Percentiles rank a stretch among this genome's conserved stretches.
phyloP scores from a whole-genome alignment of 805 yeast genomes.

The Metschnikowia henanensis region DNA sequence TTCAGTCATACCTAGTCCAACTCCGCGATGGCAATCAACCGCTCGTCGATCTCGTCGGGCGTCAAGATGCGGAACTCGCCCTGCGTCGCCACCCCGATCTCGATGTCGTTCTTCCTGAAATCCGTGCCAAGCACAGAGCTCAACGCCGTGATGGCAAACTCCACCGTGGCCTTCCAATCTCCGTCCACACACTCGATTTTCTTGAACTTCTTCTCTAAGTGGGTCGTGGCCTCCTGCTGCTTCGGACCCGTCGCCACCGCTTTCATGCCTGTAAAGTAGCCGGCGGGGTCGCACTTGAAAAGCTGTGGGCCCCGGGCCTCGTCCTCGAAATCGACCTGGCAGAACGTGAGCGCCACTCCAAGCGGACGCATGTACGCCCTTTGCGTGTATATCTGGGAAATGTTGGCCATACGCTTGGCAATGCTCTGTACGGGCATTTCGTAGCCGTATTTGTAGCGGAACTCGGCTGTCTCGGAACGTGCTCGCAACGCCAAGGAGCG shows the following conservation, averaged over 20 bases:
- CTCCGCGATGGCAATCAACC: constrained; percentile 93
- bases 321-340: constrained; percentile 66
- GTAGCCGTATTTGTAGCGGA: constrained; percentile 90
- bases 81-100: constrained; percentile 83
- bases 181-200: constrained; percentile 65
- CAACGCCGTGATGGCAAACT: constrained; percentile 82
- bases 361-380: constrained; percentile 98
- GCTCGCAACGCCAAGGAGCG: constrained; percentile 89
- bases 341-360: constrained; percentile 89
- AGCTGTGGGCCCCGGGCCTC: constrained; percentile 89
- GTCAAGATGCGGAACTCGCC: constrained; percentile 71
- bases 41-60: constrained; percentile 90
- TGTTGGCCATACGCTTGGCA: constrained; percentile 93
- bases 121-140: constrained; percentile 89
- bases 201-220: constrained; percentile 88
- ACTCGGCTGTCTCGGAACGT: constrained; percentile 94
- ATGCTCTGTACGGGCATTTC: constrained; percentile 94
- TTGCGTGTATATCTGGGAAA: constrained; percentile 94
- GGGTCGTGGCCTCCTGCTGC: constrained; percentile 92
- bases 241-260: constrained; percentile 97
- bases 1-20: constrained; percentile 59
- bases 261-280: constrained; percentile 86
- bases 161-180: constrained; percentile 87
- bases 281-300: constrained; percentile 96
- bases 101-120: constrained; percentile 90